These are phyloP conservation scores for Curvularia hawaiiensis DNA, from an alignment of 2,329 filamentous ascomycete genomes.

Conservation along the genomic window DNA sequence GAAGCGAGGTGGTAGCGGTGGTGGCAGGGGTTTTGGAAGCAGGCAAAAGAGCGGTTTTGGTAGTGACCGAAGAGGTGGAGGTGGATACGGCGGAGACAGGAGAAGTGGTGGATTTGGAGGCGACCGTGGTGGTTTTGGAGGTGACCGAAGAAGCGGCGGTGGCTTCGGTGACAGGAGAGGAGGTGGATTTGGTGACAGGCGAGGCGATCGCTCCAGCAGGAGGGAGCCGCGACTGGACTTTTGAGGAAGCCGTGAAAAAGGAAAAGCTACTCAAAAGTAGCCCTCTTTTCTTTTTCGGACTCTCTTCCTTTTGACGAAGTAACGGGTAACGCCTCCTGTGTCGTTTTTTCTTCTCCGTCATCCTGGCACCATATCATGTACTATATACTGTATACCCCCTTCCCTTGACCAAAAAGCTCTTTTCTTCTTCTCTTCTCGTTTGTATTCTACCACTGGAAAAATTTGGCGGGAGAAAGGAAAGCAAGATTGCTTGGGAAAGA, in stretches of 20 bases:
- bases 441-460: not conserved
- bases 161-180: constrained; percentile 15
- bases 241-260: not conserved
- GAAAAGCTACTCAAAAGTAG: not conserved
- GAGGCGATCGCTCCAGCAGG: constrained; percentile 18
- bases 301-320: not conserved
- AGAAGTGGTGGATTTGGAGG: constrained; percentile 18
- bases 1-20: constrained; percentile 15
- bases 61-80: constrained; percentile 19
- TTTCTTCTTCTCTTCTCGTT: not conserved
- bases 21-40: constrained; percentile 13
- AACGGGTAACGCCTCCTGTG: not conserved
- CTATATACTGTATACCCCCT: constrained; percentile 10
- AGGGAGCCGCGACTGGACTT: constrained; percentile 20
- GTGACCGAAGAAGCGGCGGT: constrained; percentile 15
- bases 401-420: constrained; percentile 1
- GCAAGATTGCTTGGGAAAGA: not conserved
- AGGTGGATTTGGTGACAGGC: constrained; percentile 13
- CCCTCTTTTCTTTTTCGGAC: not conserved
- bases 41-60: constrained; percentile 18
- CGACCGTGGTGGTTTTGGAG: constrained; percentile 14
- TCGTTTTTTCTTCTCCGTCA: not conserved
- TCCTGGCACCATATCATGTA: constrained; percentile 1
- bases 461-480: not conserved
- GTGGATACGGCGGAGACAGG: constrained; percentile 17